Base-by-base conservation (phyloP, 192 early-diverging fungal genomes). In the Coemansia sp. region DNA sequence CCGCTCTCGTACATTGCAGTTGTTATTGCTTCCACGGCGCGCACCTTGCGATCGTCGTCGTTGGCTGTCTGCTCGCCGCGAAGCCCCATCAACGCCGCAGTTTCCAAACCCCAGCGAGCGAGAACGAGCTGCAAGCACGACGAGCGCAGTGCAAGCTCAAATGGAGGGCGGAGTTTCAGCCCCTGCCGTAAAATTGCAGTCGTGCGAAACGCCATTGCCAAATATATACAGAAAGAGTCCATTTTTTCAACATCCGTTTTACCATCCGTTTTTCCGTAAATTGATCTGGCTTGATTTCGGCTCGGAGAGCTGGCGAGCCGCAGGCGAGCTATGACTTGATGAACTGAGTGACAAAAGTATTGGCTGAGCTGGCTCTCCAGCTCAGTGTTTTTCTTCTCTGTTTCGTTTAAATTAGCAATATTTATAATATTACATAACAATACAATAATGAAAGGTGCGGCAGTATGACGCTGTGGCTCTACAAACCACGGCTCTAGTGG, bases 101-200 rank as follows among this genome's bases (percentile, higher is more conserved):
- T 84, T 69, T 88, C 87, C 11, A 88, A 64, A 1, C 83, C 85
- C 87, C 87, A 88, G 19, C 87, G 79, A 13, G 87, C 82, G 29
- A 88, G 68, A 23, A 88, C 74, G 24, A 88, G 68, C 62, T 88
- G 87, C 37, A 83, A 54, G 20, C 83, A 84, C 2, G 81, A 81
- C 1, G 74, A 65, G 19, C 84, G 82, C 65, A 72, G 22, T n/a
- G 82, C 82, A 32, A 81, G 61, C 64, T 80, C 82, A 38, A 64
- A 61, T 0, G 82, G 39, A 6, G 82, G 77, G 1, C 75, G 71
- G 35, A 77, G 64, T 51, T 49, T 69, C 16, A 74, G 62, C 12
- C 26, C 54, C 32, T 80, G 77, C 12, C 61, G 45, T 12, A 80
- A 16, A 47, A 62, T 24, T 35, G 41, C 14, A 1, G 71, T 71